Evolutionary conservation across 257 asterid genomes (phyloP).

Genomic region (Cordia subcordata): DNA sequence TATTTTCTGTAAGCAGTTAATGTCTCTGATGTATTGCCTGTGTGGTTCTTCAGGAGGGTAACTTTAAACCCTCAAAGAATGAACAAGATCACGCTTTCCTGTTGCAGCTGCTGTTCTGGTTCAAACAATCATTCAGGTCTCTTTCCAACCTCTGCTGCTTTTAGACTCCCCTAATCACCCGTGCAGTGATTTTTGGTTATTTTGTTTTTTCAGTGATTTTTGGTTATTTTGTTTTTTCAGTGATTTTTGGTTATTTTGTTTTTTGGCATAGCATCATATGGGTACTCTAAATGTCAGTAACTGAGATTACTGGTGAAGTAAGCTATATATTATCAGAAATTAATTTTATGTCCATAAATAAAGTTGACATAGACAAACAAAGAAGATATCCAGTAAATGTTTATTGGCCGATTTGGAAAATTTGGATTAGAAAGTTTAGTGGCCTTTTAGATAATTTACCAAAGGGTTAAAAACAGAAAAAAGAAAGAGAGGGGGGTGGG

Average conservation of each 20-base stretch:
- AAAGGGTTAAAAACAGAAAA: no score
- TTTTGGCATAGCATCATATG: neutral
- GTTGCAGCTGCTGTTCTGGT: conserved; percentile 95
- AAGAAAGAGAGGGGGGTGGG: no score
- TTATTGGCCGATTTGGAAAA: neutral
- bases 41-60: conserved; percentile 66
- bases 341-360: no score
- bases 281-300: no score
- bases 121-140: conserved; percentile 94
- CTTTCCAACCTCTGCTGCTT: conserved; percentile 9
- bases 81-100: conserved; percentile 83
- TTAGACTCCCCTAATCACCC: neutral
- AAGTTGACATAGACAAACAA: no score
- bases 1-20: neutral
- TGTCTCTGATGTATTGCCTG: neutral
- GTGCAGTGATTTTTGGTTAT: no score
- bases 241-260: neutral
- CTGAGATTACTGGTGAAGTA: no score
- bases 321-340: no score
- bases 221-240: no score
- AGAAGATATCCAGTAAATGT: neutral
- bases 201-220: no score
- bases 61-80: conserved; percentile 58
- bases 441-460: no score
- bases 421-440: neutral